Percentiles rank a stretch among this genome's conserved stretches.
These are phyloP conservation scores for Oryza meridionalis DNA, from an alignment of 176 grass and related monocot genomes.

Conservation along the genomic window DNA sequence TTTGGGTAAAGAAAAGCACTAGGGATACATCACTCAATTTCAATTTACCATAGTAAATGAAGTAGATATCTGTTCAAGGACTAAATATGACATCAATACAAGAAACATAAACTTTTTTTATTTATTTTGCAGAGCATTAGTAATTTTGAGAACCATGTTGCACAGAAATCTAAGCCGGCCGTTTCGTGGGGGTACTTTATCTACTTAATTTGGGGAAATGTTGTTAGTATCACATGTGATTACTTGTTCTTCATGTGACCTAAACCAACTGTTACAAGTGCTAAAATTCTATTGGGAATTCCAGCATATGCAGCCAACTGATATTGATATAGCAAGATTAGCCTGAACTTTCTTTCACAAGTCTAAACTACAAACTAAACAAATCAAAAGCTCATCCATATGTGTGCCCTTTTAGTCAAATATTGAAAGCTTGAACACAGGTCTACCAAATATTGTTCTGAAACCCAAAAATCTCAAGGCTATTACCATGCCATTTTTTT, in stretches of 20 bases:
- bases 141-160: constrained; percentile 2
- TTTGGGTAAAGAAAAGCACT: not conserved
- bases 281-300: not conserved
- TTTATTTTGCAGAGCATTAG: not conserved
- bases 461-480: not conserved
- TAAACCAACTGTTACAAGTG: not conserved
- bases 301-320: not conserved
- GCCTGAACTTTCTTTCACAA: not conserved
- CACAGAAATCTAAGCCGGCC: not conserved
- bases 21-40: not conserved
- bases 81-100: not conserved
- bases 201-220: not conserved
- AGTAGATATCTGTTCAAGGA: not conserved
- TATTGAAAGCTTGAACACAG: not conserved
- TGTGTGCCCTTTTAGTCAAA: not conserved
- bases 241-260: not conserved
- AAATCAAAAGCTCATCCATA: not conserved
- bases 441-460: not conserved
- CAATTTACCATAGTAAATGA: not conserved
- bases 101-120: not conserved
- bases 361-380: not conserved
- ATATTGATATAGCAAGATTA: not conserved
- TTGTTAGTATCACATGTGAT: constrained; percentile 37
- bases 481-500: not conserved
- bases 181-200: not conserved